phyloP scores from a whole-genome alignment of 495 filamentous ascomycete species.

The Tricharina praecox region DNA sequence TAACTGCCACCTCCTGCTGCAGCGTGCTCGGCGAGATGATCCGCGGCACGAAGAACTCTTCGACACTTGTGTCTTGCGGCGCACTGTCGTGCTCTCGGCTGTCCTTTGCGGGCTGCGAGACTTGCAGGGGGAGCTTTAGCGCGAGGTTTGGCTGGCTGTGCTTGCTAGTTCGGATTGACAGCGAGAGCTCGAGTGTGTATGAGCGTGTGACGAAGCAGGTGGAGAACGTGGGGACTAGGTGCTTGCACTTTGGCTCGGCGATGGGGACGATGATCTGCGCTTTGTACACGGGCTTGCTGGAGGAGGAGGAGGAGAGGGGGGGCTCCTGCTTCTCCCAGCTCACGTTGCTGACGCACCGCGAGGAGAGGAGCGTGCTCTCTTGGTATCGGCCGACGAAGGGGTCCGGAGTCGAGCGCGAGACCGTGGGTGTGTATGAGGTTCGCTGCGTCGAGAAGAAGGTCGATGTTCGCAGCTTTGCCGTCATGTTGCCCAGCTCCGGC shows the following conservation, averaged over 20 bases:
- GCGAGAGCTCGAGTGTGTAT: conserved; percentile 55
- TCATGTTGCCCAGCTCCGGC: conserved; percentile 49
- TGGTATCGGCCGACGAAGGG: conserved; percentile 45
- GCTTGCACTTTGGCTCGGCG: conserved; percentile 45
- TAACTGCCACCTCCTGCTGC: not conserved
- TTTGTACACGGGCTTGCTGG: conserved; percentile 31
- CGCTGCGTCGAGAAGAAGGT: conserved; percentile 48
- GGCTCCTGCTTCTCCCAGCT: conserved; percentile 46
- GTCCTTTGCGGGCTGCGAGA: conserved; percentile 32
- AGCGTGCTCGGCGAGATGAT: conserved; percentile 23
- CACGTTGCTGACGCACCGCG: conserved; percentile 39
- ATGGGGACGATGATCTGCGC: conserved; percentile 57
- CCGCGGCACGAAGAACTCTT: conserved; percentile 35
- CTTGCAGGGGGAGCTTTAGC: conserved; percentile 61
- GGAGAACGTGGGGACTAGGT: conserved; percentile 70
- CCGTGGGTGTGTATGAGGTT: conserved; percentile 43
- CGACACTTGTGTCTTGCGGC: conserved; percentile 28
- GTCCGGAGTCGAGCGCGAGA: conserved; percentile 32
- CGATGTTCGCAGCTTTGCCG: conserved; percentile 51
- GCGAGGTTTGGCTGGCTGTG: conserved; percentile 40
- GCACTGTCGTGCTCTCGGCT: no score
- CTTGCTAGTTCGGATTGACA: conserved; percentile 43
- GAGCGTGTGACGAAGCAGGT: conserved; percentile 65
- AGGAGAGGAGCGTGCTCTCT: conserved; percentile 44
- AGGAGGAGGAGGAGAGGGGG: no score